Evolutionary conservation across 2,329 filamentous ascomycete genomes (phyloP), one percentile per base, ranked within the genome.

Genomic region (Fusarium duplospermum): DNA sequence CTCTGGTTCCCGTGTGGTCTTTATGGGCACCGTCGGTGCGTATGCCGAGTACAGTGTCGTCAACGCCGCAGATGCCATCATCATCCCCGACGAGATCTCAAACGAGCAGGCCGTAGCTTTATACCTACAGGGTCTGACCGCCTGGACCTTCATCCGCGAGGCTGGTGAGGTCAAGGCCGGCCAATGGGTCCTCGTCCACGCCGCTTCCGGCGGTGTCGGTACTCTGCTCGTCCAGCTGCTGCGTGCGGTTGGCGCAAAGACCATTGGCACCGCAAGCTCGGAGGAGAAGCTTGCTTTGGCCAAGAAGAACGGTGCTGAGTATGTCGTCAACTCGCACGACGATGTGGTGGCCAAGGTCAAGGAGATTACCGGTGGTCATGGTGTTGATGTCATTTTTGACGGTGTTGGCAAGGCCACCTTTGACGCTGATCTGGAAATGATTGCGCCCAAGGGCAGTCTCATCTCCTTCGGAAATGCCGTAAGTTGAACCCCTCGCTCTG

Each of bases 351-450:
- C 81, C 40, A 86, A 89, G 80, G 91, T 94, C 7, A 85, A 88
- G 77, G 88, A 93, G 80, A 90, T 94, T 58, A 98, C 94, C 0
- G 89, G 86, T 2, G 92, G 92, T 0, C 84, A 90, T 69, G 95
- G 95, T 9, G 91, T 93, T 3, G 89, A 90, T 72, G 94, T 92
- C 11, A 92, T 97, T 31, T 97, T 94, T 80, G 95, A 98, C 80
- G 93, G 93, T 7, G 94, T 98, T 4, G 95, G 95, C 14, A 94
- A 94, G 84, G 88, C 88, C 58, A 98, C 95, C 0, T 97, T 96
- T 84, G 94, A 98, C 76, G 87, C 89, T 22, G 93, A 92, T 78
- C 81, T 98, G 73, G 90, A 95, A 73, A 89, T 91, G 76, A 87
- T 96, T 63, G 93, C 92, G 75, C 83, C 91, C 72, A 97, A 97